Evolutionary conservation across 208 protist genomes (phyloP).

Genomic region (Lotmaria passim): DNA sequence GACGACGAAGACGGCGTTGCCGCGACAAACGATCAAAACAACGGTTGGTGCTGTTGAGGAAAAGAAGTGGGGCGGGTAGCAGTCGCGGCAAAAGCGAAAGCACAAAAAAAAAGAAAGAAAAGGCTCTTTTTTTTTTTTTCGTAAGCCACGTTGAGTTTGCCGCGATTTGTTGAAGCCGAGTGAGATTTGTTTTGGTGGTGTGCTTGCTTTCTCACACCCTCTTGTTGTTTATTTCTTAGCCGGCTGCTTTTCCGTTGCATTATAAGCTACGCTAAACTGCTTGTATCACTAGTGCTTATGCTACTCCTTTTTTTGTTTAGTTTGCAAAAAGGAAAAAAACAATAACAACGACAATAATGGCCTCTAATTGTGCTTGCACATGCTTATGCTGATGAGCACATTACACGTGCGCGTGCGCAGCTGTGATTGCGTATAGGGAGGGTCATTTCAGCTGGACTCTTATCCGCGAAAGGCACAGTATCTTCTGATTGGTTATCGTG

Average conservation of each 20-base stretch:
- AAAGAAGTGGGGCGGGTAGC: neutral
- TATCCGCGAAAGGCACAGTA: no score
- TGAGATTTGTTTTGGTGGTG: no score
- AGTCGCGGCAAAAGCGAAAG: neutral
- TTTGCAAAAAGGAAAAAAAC: neutral
- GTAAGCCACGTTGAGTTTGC: no score
- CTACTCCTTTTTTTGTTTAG: neutral
- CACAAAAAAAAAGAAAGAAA: neutral
- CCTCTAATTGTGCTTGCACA: neutral
- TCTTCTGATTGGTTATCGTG: no score
- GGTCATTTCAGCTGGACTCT: no score
- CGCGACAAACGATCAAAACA: neutral
- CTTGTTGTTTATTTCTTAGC: neutral
- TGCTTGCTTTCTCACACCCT: neutral
- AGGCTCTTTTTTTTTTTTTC: no score
- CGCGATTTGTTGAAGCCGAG: no score
- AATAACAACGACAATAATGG: neutral
- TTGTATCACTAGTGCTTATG: constrained; percentile 18
- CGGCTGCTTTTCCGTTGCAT: no score
- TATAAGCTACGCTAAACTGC: no score
- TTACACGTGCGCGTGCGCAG: no score
- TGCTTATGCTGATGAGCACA: no score
- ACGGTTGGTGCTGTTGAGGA: constrained; percentile 24
- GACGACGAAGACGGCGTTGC: neutral
- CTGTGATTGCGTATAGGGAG: no score